Evolutionary conservation across 192 early-diverging fungal genomes (phyloP).

Genomic region (Coemansia sp.): DNA sequence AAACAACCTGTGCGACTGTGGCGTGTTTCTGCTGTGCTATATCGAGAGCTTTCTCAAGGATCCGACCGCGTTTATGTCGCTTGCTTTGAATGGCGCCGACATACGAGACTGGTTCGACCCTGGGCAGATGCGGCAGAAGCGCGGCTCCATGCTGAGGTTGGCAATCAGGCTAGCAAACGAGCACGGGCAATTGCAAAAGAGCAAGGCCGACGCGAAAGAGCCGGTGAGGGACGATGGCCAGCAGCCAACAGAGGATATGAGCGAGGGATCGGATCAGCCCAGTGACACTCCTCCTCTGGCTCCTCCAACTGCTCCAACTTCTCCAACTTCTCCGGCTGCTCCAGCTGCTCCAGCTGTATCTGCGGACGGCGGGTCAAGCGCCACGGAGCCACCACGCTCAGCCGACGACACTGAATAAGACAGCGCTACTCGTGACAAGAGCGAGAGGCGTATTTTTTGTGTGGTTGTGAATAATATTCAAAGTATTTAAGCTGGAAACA

Average conservation of each 20-base stretch:
- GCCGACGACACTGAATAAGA: neutral
- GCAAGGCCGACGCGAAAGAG: neutral
- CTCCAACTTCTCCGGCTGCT: neutral
- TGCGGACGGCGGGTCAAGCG: neutral
- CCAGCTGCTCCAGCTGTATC: neutral
- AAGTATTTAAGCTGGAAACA: too few species aligned
- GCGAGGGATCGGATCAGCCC: neutral
- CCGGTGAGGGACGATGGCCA: neutral
- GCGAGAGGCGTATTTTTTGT: neutral
- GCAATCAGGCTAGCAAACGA: constrained; percentile 24
- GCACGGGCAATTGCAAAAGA: constrained; percentile 1
- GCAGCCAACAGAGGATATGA: neutral
- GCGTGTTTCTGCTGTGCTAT: constrained; percentile 84
- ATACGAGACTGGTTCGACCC: constrained; percentile 41
- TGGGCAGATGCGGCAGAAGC: constrained; percentile 34
- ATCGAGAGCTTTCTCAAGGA: constrained; percentile 69
- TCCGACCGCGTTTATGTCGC: constrained; percentile 35
- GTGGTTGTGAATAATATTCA: neutral
- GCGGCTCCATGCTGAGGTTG: constrained; percentile 27
- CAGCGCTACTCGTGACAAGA: neutral
- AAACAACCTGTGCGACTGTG: constrained; percentile 84
- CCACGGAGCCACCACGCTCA: neutral
- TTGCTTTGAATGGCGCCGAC: constrained; percentile 28
- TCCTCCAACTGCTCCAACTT: neutral
- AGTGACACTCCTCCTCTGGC: neutral